A percentile compares a stretch with the other conserved stretches of the same genome.
Evolutionary conservation across 163 green algal species (phyloP).

Genomic region (Prototheca cutis): DNA sequence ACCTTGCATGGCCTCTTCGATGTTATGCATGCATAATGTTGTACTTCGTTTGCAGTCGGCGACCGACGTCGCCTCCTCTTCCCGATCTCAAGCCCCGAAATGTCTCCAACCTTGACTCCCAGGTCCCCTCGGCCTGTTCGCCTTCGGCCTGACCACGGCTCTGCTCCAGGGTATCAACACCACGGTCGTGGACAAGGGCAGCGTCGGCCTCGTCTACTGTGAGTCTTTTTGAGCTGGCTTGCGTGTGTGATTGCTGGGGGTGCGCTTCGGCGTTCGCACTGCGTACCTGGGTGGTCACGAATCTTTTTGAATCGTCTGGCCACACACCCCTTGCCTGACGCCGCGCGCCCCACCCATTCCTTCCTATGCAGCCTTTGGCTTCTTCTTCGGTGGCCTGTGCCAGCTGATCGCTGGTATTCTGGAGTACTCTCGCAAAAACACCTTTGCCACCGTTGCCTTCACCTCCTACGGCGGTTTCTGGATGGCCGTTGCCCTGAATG

Average conservation of each 20-base stretch:
- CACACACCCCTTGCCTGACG: background rate
- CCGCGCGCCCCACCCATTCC: background rate
- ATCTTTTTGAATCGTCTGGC: too few species aligned
- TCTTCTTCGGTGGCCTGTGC: slow-evolving; percentile 40
- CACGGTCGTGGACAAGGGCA: background rate
- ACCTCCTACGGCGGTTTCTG: slow-evolving; percentile 45
- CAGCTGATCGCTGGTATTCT: slow-evolving; percentile 57
- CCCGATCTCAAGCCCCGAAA: background rate
- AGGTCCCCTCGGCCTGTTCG: slow-evolving; percentile 31
- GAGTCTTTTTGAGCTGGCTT: too few species aligned
- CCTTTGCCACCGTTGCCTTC: slow-evolving; percentile 50
- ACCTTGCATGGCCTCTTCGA: background rate
- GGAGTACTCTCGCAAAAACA: slow-evolving; percentile 52
- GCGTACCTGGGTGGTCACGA: too few species aligned
- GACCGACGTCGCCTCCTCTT: background rate
- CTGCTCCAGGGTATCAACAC: slow-evolving; percentile 1
- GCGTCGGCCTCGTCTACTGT: background rate
- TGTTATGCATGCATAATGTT: too few species aligned
- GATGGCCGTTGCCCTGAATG: slow-evolving; percentile 20
- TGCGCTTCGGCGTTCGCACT: too few species aligned
- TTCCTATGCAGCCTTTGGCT: slow-evolving; percentile 17
- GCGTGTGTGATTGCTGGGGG: too few species aligned
- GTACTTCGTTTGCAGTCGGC: too few species aligned
- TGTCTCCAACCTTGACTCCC: too few species aligned
- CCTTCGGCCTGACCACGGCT: slow-evolving; percentile 25